These are phyloP conservation scores for Albophoma yamanashiensis DNA, from an alignment of 2,329 filamentous ascomycete genomes.

Conservation along the genomic window DNA sequence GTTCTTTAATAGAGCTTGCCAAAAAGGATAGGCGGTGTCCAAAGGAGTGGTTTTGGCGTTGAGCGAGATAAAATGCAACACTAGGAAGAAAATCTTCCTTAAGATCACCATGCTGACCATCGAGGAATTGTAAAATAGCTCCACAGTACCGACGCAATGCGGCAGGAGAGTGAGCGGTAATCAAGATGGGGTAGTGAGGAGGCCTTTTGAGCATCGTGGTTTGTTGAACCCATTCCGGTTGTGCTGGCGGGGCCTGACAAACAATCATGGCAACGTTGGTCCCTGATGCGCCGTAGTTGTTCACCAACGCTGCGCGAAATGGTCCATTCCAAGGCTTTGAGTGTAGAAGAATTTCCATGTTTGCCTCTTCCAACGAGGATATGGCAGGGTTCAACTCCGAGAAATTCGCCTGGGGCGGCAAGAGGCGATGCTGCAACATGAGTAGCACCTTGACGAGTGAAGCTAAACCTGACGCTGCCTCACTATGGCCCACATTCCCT, in stretches of 20 bases:
- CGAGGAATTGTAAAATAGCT: not conserved
- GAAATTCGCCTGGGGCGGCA: constrained; percentile 15
- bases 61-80: not conserved
- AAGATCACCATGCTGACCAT: not conserved
- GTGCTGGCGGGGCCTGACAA: not conserved
- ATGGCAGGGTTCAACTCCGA: constrained; percentile 17
- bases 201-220: not conserved
- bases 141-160: not conserved
- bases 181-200: not conserved
- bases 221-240: not conserved
- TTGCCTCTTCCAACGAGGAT: constrained; percentile 3
- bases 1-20: not conserved
- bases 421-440: constrained; percentile 15
- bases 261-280: constrained; percentile 16
- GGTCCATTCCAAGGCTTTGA: constrained; percentile 8
- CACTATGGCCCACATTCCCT: constrained; percentile 17
- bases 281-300: constrained; percentile 25
- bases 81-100: not conserved
- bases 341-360: constrained; percentile 5
- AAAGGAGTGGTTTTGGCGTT: not conserved
- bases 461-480: constrained; percentile 16
- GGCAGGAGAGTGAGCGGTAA: not conserved
- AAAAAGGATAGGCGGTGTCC: not conserved
- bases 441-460: constrained; percentile 19
- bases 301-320: constrained; percentile 16